Evolutionary conservation across 2,329 filamentous ascomycete genomes (phyloP).

Genomic region (Tolypocladium sp.): DNA sequence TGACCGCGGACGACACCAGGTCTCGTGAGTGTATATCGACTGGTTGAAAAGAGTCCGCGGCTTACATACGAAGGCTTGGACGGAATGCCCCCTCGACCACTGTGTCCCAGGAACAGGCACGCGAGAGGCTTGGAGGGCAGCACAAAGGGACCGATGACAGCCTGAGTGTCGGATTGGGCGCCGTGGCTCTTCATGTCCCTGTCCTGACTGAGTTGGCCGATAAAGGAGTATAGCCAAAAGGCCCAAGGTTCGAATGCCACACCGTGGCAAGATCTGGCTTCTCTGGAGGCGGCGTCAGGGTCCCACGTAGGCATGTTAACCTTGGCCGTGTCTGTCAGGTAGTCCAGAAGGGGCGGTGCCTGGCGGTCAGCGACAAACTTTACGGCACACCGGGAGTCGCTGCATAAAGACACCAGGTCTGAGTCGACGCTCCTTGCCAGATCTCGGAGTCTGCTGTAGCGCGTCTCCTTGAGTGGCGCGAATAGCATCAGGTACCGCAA

Average conservation of each 20-base stretch:
- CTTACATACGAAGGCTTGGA: conserved; percentile 25
- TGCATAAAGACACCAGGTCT: conserved; percentile 22
- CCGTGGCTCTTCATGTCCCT: conserved; percentile 18
- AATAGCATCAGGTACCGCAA: conserved; percentile 26
- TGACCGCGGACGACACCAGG: conserved; percentile 4
- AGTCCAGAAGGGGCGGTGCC: conserved; percentile 22
- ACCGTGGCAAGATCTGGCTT: conserved; percentile 21
- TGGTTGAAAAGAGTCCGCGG: conserved; percentile 23
- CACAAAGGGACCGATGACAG: conserved; percentile 25
- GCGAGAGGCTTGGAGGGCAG: conserved; percentile 29
- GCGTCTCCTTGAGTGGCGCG: conserved; percentile 15
- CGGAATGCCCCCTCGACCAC: conserved; percentile 21
- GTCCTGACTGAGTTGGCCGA: conserved; percentile 27
- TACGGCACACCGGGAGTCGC: conserved; percentile 21
- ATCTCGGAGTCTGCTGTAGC: conserved; percentile 12
- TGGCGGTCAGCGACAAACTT: conserved; percentile 19
- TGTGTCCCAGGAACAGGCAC: conserved; percentile 27
- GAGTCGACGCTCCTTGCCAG: conserved; percentile 23
- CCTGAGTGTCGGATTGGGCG: conserved; percentile 13
- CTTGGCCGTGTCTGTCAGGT: conserved; percentile 22
- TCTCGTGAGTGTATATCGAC: conserved; percentile 23
- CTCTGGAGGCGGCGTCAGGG: conserved; percentile 15
- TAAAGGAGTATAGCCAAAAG: conserved; percentile 31
- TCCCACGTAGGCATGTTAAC: conserved; percentile 19
- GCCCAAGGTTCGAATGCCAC: conserved; percentile 29